Base-by-base conservation (phyloP, 2,329 filamentous ascomycete species). In the Simplicillium sp. region DNA sequence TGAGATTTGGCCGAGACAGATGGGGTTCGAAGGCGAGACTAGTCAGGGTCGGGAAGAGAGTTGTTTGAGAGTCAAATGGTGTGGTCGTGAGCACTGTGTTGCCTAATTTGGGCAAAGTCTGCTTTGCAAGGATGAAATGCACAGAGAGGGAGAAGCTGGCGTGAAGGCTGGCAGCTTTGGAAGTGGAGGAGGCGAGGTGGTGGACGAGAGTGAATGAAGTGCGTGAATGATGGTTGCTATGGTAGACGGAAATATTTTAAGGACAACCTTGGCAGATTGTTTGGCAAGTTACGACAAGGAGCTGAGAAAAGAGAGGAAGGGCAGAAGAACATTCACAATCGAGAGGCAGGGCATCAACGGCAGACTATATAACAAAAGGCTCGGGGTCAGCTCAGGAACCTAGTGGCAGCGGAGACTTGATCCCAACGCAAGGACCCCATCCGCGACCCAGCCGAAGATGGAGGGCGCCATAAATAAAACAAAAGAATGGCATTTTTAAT, bases 331-430 rank as follows among this genome's bases (percentile, higher is more conserved):
- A 41, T 35, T 28, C 32, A 40, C 25, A 7, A 6, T 25, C 6
- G 20, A 37, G 36, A n/a, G 38, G 42, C 42, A 35, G 40, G 42
- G 42, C 42, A 44, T 37, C 42, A 44, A 41, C 35, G 38, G 36
- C 34, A 36, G 42, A 29, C 29, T 25, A 25, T 25, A 25, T 25
- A 25, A 25, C 20, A 25, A 25, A 25, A 25, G 20, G 20, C 20
- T 6, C 20, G 5, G n/a, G n/a, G 20, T 25, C 20, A 25, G 20
- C 20, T 25, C 20, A 25, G 20, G 20, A 25, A 25, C 20, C 20
- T 25, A 25, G 20, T 25, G 20, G 6, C 5, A 25, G 20, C 20
- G 20, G 20, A 25, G 20, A 25, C 20, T 25, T 25, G 20, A 25
- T 25, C 5, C 20, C 9, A 25, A 25, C 9, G 20, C 20, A 25